Evolutionary conservation across 2,329 filamentous ascomycete genomes (phyloP).

Genomic region (Pyrenophora graminea): DNA sequence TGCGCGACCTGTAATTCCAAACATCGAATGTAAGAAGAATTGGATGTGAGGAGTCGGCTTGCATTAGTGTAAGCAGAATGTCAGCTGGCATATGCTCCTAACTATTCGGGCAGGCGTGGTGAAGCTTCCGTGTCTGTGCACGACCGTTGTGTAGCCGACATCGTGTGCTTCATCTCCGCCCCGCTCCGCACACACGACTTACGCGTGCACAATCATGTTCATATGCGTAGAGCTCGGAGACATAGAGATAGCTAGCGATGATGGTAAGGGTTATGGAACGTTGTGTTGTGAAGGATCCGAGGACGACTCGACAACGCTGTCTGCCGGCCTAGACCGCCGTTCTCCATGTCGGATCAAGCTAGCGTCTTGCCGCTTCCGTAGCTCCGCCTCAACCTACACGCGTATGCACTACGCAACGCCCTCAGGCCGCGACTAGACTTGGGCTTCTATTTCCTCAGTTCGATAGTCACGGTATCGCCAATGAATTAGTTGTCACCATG

Average conservation of each 20-base stretch:
- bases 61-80: conserved; percentile 15
- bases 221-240: background rate
- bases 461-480: conserved; percentile 5
- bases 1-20: conserved; percentile 9
- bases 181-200: no score
- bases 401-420: conserved; percentile 16
- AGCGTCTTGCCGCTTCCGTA: conserved; percentile 9
- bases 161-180: no score
- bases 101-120: conserved; percentile 11
- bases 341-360: conserved; percentile 12
- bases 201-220: no score
- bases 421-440: background rate
- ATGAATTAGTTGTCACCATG: conserved; percentile 21
- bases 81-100: conserved; percentile 11
- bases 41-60: conserved; percentile 8
- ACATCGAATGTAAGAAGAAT: conserved; percentile 19
- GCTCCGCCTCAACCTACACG: conserved; percentile 25
- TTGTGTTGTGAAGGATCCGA: conserved; percentile 8
- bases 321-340: conserved; percentile 2
- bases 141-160: no score
- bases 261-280: background rate
- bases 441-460: background rate
- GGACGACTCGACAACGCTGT: background rate
- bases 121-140: no score
- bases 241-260: background rate